Base-by-base conservation (phyloP, 208 protist genomes). In the Angomonas deanei region DNA sequence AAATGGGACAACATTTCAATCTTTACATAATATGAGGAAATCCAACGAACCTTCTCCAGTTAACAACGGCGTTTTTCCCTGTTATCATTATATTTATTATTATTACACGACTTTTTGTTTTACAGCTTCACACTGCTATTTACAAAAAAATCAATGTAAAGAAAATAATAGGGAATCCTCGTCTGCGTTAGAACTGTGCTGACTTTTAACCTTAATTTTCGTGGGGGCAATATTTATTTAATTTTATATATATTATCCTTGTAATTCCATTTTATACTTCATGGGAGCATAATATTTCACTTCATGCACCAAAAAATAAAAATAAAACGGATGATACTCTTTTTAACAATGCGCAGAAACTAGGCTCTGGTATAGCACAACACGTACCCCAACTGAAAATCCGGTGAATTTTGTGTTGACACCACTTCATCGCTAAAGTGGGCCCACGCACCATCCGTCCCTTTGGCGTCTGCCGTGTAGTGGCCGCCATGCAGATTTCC, bases 401-500 rank as follows among this genome's bases (percentile, higher is more conserved):
- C 66, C 4, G 86, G 78, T 26, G 26, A 8, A 0, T 64, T 64
- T 6, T 69, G 70, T 21, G 62, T 26, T 19, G 27, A 66, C n/a
- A 93, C 78, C 15, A 50, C 52, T 54, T 91, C 84, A 65, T 97
- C 93, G 61, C 88, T 94, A 54, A 84, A 90, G 59, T 86, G 74
- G 63, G 69, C 82, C 91, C 93, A 97, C n/a, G 70, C 58, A 42
- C 72, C 71, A 78, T 94, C 76, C 21, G 39, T 26, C 17, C 74
- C 76, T 48, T 76, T 30, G 48, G 64, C 80, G 57, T 92, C 77
- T 8, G 88, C 75, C 15, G 94, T 97, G 56, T 97, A 97, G 61
- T 97, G 94, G 17, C 94, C 94, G 3, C 94, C 94, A 57, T 91
- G 75, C 66, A 93, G 86, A 64, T 89, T 90, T 19, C 94, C 94